These are phyloP conservation scores for Daldinia bambusicola DNA, from an alignment of 495 filamentous ascomycete species.

Conservation along the genomic window DNA sequence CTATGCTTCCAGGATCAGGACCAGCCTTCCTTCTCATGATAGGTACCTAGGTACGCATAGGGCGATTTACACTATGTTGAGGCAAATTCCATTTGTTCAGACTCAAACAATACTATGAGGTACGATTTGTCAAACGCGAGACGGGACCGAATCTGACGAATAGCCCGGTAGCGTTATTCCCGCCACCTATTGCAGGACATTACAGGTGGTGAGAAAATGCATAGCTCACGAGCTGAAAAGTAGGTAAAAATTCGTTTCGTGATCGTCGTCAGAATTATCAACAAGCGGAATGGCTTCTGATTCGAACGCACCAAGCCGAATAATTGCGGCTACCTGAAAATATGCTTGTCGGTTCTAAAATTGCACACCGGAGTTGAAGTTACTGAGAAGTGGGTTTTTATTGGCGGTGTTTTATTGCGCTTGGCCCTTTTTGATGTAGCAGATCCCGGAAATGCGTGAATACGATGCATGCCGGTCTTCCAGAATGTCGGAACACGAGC, in stretches of 20 bases:
- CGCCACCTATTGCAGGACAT: neutral
- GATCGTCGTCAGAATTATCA: neutral
- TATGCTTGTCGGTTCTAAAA: neutral
- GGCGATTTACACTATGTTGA: no score
- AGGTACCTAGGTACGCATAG: no score
- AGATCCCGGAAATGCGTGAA: constrained; percentile 7
- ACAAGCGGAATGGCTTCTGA: neutral
- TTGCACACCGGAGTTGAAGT: neutral
- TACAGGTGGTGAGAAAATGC: neutral
- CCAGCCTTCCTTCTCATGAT: no score
- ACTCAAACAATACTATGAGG: no score
- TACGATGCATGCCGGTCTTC: neutral
- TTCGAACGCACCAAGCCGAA: constrained; percentile 2
- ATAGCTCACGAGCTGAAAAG: neutral
- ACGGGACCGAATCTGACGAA: no score
- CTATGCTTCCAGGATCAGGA: no score
- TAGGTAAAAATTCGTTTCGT: neutral
- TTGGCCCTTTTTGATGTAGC: neutral
- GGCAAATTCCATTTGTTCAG: no score
- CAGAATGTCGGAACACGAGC: constrained; percentile 4
- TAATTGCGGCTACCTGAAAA: neutral
- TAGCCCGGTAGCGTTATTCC: no score
- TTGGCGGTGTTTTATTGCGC: neutral
- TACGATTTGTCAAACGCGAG: no score
- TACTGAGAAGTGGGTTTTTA: neutral